Conservation (phyloP, 768 basidiomycete species). For the Naganishia kalamii region DNA sequence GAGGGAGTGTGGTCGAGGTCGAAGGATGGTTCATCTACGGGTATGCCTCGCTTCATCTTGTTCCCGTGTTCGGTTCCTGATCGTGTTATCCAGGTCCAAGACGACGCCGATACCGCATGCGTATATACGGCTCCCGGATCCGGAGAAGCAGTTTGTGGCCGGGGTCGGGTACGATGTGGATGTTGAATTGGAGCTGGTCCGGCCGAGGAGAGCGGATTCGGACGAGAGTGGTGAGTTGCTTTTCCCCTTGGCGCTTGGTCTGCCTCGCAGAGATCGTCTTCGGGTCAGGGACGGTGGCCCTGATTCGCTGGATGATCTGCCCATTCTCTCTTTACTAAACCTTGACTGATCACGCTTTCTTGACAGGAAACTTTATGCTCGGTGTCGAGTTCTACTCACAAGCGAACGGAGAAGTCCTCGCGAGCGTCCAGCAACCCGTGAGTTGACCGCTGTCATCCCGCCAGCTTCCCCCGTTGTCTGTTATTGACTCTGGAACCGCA, state of each 20-base stretch:
- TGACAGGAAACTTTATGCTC: conserved; percentile 44
- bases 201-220: conserved; percentile 24
- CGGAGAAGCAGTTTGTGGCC: conserved; percentile 31
- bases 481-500: not conserved
- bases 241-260: not conserved
- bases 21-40: conserved; percentile 46
- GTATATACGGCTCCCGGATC: conserved; percentile 27
- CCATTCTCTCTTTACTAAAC: not conserved
- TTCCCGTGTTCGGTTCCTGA: too few species aligned
- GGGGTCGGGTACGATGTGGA: conserved; percentile 44
- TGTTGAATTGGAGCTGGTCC: conserved; percentile 44
- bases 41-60: conserved; percentile 25
- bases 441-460: not conserved
- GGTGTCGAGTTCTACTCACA: conserved; percentile 32
- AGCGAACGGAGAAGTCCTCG: conserved; percentile 5
- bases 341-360: not conserved
- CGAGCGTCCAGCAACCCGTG: conserved; percentile 19
- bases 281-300: not conserved
- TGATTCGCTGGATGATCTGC: not conserved
- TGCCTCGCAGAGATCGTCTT: not conserved
- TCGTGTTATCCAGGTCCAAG: conserved; percentile 32
- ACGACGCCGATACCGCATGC: conserved; percentile 36
- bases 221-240: conserved; percentile 9
- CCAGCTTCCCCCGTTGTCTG: not conserved
- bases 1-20: conserved; percentile 35